Evolutionary conservation across 2,329 filamentous ascomycete genomes (phyloP), one percentile per base, ranked within the genome.

Genomic region (Fusarium sp.): DNA sequence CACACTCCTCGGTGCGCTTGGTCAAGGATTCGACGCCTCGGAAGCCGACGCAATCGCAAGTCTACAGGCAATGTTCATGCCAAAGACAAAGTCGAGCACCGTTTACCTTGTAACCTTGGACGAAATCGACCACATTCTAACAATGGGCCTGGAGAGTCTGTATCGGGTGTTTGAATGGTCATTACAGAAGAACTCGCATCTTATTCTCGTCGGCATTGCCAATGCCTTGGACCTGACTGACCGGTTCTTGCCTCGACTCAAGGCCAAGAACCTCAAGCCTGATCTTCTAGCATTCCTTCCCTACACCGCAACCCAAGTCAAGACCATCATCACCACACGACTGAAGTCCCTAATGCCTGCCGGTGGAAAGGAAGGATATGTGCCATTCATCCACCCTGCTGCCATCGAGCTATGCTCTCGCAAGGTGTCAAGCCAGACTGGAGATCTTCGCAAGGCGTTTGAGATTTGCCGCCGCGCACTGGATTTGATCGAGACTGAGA

Each of bases 111-210:
- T 99, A 31, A 92, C 94, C 2, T 84, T 99, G 60, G 96, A 99
- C 75, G 96, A 99, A 81, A 95, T 99, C 63, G 96, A 99, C 75
- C 93, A 97, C 76, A 90, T 99, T 50, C 85, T 99, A 40, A 95
- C 93, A 2, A 85, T 97, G 68, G 95, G 98, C 72, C 84, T 96
- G 61, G 94, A 97, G 72, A 91, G 96, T 56, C 84, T 99, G 15
- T 98, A 98, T 81, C 92, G 90, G 66, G 85, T 99, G n/a, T 98
- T 99, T 72, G 95, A 98, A 78, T 98, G 95, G 95, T 97, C 96
- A 2, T 84, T 99, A 75, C 89, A 93, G 66, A 90, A 90, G 68
- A 88, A 88, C 2, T 98, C 96, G 0, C 89, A 88, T 20, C 89
- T 99, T 7, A 84, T 96, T 36, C 84, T 99, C 18, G 88, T 99